Evolutionary conservation across 2,329 filamentous ascomycete genomes (phyloP).

Genomic region (Ceratocystis lukuohia): DNA sequence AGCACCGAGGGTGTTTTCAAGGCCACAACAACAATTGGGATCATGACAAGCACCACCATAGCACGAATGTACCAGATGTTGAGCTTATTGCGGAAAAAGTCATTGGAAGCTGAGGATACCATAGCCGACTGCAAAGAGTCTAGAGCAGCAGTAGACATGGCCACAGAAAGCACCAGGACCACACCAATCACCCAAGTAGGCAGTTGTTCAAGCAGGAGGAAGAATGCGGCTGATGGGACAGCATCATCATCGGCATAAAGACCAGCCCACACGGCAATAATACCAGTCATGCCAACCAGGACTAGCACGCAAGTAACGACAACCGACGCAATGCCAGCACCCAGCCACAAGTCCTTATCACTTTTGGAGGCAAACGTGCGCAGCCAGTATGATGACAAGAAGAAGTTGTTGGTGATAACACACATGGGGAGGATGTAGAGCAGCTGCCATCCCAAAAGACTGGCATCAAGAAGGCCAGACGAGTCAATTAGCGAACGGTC

Average conservation of each 20-base stretch:
- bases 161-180: conserved; percentile 67
- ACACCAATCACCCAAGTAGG: conserved; percentile 73
- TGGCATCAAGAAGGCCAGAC: conserved; percentile 56
- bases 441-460: conserved; percentile 68
- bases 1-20: conserved; percentile 61
- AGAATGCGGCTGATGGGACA: conserved; percentile 56
- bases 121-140: conserved; percentile 72
- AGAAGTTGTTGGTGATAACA: conserved; percentile 74
- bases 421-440: conserved; percentile 74
- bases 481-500: conserved; percentile 52
- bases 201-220: conserved; percentile 56
- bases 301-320: conserved; percentile 56
- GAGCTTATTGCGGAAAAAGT: conserved; percentile 70
- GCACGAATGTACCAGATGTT: conserved; percentile 60
- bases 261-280: conserved; percentile 67
- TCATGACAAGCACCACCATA: conserved; percentile 56
- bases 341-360: conserved; percentile 64
- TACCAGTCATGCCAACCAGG: conserved; percentile 57
- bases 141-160: conserved; percentile 63
- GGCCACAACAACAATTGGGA: conserved; percentile 61
- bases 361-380: conserved; percentile 69
- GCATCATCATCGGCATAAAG: conserved; percentile 49
- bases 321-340: conserved; percentile 53
- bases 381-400: conserved; percentile 73
- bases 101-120: conserved; percentile 74